Evolutionary conservation across 2,329 filamentous ascomycete species (phyloP), one percentile per base, ranked within the genome.

Genomic region (Ophiostoma perfectum): DNA sequence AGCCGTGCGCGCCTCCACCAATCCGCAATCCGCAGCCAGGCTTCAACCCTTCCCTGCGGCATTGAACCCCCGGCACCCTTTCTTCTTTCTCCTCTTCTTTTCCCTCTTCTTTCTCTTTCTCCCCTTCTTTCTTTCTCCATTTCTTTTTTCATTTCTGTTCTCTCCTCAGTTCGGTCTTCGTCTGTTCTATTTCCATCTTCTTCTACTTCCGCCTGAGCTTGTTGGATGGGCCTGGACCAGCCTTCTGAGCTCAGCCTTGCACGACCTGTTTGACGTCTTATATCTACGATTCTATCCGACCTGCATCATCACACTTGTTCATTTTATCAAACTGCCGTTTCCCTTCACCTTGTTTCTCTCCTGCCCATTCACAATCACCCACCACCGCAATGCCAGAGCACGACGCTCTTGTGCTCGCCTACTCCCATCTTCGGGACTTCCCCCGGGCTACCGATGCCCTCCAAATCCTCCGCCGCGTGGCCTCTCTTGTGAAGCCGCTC

Each of bases 401-500:
- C 70, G 81, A 86, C 70, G 77, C 81, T 2, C 74, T 81, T 44
- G 76, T 86, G 5, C 73, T 77, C 18, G 80, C 80, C 7, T 86
- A 80, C 74, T 81, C 81, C 47, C 84, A 86, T 72, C 74, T 86
- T 67, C 76, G 75, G 8, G 75, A 78, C 36, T 79, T 83, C 44
- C 79, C 81, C 1, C 80, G 82, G 2, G 80, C 82, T 27, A 74
- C 76, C 16, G 83, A 86, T 69, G 84, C 84, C 14, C 75, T 86
- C 18, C 78, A 86, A 47, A 86, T 86, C 69, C 83, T 98, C 38
- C 90, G 88, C 74, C 93, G 90, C 78, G 84, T 96, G 55, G 92
- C 92, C 2, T 96, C 93, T 39, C 79, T 96, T 69, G 93, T 97
- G 71, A 97, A 97, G 77, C 94, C 94, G 18, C 91, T 98, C 71